Evolutionary conservation across 768 basidiomycete genomes (phyloP).

Genomic region (Kwoniella shandongensis): DNA sequence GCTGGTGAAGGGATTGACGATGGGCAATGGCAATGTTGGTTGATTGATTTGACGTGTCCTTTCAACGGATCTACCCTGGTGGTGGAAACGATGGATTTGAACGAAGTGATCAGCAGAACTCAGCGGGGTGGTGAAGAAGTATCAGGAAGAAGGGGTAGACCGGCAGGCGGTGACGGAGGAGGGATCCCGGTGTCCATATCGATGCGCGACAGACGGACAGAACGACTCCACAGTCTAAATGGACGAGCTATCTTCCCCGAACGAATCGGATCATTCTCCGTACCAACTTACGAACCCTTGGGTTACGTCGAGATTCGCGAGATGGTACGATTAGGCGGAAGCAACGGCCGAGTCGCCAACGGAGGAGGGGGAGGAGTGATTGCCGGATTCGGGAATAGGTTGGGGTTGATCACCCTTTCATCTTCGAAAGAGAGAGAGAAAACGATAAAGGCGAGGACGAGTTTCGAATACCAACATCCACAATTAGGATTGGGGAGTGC

Average conservation of each 20-base stretch:
- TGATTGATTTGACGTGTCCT: slow-evolving; percentile 25
- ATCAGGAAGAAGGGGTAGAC: not conserved
- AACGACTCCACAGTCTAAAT: slow-evolving; percentile 22
- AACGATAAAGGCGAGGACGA: not conserved
- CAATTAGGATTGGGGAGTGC: not conserved
- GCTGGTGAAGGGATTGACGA: slow-evolving; percentile 29
- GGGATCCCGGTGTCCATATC: no score
- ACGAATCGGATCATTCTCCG: slow-evolving; percentile 3
- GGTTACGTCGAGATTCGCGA: slow-evolving; percentile 34
- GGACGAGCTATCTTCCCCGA: slow-evolving; percentile 21
- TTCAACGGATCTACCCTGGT: slow-evolving; percentile 38
- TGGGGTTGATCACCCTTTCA: slow-evolving; percentile 27
- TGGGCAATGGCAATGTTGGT: slow-evolving; percentile 32
- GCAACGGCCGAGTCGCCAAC: no score
- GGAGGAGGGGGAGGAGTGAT: slow-evolving; percentile 15
- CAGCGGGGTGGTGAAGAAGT: not conserved
- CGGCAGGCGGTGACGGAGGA: slow-evolving; percentile 1
- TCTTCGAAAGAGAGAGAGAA: not conserved
- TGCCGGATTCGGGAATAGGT: slow-evolving; percentile 36
- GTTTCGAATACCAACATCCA: not conserved
- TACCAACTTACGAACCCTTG: slow-evolving; percentile 19
- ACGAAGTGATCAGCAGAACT: slow-evolving; percentile 10
- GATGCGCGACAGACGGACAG: slow-evolving; percentile 23
- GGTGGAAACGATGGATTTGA: slow-evolving; percentile 17
- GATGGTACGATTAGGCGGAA: slow-evolving; percentile 2